phyloP scores from a whole-genome alignment of 1,284 basidiomycete genomes.

The Puccinia polysora region DNA sequence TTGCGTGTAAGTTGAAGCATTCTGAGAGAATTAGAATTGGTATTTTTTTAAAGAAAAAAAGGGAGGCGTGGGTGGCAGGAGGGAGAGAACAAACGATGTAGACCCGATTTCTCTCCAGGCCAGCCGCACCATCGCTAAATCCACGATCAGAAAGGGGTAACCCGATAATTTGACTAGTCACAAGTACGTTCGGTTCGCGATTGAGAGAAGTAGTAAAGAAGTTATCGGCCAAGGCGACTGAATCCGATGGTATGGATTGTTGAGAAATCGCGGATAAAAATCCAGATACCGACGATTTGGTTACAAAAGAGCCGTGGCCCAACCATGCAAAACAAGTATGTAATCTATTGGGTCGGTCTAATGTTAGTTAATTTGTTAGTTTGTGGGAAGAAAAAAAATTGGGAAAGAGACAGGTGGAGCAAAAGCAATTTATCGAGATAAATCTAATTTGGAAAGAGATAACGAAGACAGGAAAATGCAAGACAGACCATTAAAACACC shows the following conservation, averaged over 20 bases:
- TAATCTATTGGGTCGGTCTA: conserved; percentile 15
- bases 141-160: conserved; percentile 22
- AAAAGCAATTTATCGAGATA: conserved; percentile 10
- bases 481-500: conserved; percentile 49
- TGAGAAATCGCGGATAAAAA: conserved; percentile 45
- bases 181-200: conserved; percentile 47
- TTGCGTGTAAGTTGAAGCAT: not conserved
- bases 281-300: conserved; percentile 44
- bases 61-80: conserved; percentile 23
- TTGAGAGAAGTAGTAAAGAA: conserved; percentile 49
- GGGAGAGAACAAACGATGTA: conserved; percentile 41
- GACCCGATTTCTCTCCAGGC: conserved; percentile 30
- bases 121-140: conserved; percentile 37
- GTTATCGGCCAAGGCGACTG: conserved; percentile 48
- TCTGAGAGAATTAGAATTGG: conserved; percentile 7
- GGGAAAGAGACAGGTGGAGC: conserved; percentile 20
- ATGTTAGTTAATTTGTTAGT: not conserved
- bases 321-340: conserved; percentile 52
- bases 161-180: conserved; percentile 14
- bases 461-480: conserved; percentile 39
- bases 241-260: conserved; percentile 11
- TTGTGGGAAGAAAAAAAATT: not conserved
- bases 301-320: conserved; percentile 49
- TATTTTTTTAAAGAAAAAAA: conserved; percentile 1
- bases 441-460: conserved; percentile 7